Conservation (phyloP, 306 rosid genomes). For the Mimosa bimucronata region DNA sequence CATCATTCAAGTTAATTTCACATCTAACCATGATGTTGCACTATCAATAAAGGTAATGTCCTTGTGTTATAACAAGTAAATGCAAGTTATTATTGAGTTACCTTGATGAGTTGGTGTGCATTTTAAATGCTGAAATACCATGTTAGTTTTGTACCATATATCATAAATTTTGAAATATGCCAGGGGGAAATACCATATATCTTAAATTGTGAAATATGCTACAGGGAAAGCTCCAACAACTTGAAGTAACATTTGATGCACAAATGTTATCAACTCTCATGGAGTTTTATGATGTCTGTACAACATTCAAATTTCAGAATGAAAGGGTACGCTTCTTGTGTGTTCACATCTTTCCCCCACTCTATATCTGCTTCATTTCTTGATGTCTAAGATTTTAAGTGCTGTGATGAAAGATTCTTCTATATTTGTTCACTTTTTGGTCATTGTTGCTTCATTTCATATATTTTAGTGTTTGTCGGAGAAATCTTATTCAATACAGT, state of each 20-base stretch:
- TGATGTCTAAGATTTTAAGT: slow-evolving; percentile 12
- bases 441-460: background rate
- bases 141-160: slow-evolving; percentile 14
- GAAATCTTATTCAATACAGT: background rate
- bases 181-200: slow-evolving; percentile 56
- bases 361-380: slow-evolving; percentile 4
- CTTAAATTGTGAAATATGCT: slow-evolving; percentile 5
- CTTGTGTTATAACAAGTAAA: slow-evolving; percentile 27
- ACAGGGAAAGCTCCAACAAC: slow-evolving; percentile 73
- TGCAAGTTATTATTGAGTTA: slow-evolving; percentile 25
- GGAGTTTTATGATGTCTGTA: slow-evolving; percentile 61
- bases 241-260: slow-evolving; percentile 68
- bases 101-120: slow-evolving; percentile 35
- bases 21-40: slow-evolving; percentile 56
- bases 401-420: slow-evolving; percentile 5
- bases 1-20: slow-evolving; percentile 59
- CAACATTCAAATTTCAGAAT: slow-evolving; percentile 66
- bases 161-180: background rate
- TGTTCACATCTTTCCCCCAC: background rate
- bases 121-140: slow-evolving; percentile 27
- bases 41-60: slow-evolving; percentile 67
- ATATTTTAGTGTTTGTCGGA: background rate
- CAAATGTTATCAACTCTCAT: slow-evolving; percentile 46
- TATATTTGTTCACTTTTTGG: slow-evolving; percentile 11
- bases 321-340: slow-evolving; percentile 63